These are phyloP conservation scores for Catharanthus roseus DNA, from an alignment of 257 asterid genomes.

Conservation along the genomic window DNA sequence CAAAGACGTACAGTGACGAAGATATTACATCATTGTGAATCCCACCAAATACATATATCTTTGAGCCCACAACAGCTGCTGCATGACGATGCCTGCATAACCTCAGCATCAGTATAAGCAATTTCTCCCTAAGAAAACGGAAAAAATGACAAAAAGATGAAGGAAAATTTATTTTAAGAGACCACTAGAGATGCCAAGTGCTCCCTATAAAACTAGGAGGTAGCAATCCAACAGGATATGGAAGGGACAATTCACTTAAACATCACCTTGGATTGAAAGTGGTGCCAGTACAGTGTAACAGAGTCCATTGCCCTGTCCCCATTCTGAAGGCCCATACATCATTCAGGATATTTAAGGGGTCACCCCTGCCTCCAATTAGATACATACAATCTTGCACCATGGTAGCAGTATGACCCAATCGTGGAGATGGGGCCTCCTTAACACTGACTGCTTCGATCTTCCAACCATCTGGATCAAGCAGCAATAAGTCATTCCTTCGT, in stretches of 20 bases:
- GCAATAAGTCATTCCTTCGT: slow-evolving; percentile 64
- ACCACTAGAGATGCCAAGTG: background rate
- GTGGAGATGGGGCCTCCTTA: slow-evolving; percentile 67
- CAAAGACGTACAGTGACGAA: slow-evolving; percentile 59
- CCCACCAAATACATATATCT: slow-evolving; percentile 80
- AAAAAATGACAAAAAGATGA: background rate
- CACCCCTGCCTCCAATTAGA: slow-evolving; percentile 92
- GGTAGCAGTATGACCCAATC: slow-evolving; percentile 80
- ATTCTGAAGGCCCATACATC: slow-evolving; percentile 71
- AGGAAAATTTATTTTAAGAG: background rate
- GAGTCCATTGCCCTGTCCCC: slow-evolving; percentile 55
- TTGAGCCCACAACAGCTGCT: slow-evolving; percentile 69
- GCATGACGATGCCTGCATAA: slow-evolving; percentile 87
- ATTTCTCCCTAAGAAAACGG: background rate
- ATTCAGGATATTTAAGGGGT: slow-evolving; percentile 66
- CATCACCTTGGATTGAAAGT: slow-evolving; percentile 67
- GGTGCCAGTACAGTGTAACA: slow-evolving; percentile 62
- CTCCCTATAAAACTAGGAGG: background rate
- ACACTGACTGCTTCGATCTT: slow-evolving; percentile 41
- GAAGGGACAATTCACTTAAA: slow-evolving; percentile 4
- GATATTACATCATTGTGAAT: slow-evolving; percentile 44
- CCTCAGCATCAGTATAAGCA: background rate
- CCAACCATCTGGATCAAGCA: slow-evolving; percentile 51
- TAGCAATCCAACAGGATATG: background rate
- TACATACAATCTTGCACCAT: slow-evolving; percentile 54